Conservation (phyloP, 805 yeast genomes). For the Lachancea quebecensis region DNA sequence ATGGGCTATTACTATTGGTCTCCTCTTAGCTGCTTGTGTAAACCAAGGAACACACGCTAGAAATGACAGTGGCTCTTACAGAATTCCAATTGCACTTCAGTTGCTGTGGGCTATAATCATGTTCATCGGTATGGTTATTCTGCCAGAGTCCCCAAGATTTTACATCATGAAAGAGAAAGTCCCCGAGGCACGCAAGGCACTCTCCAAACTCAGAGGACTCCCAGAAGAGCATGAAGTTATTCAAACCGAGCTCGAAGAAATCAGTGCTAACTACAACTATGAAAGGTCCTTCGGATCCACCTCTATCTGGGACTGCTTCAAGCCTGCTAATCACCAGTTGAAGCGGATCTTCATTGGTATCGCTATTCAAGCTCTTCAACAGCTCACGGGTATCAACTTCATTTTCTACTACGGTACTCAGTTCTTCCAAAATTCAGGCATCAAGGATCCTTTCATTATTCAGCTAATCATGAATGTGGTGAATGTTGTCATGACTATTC, state of each 20-base stretch:
- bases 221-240: constrained; percentile 47
- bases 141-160: constrained; percentile 75
- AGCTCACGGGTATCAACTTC: constrained; percentile 61
- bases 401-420: constrained; percentile 64
- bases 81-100: constrained; percentile 61
- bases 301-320: constrained; percentile 56
- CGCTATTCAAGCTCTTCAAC: constrained; percentile 58
- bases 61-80: constrained; percentile 29
- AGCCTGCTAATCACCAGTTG: constrained; percentile 46
- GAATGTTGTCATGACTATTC: constrained; percentile 52
- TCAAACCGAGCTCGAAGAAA: constrained; percentile 49
- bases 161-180: constrained; percentile 47
- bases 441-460: constrained; percentile 52
- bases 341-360: constrained; percentile 45
- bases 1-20: constrained; percentile 66
- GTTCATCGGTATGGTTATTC: constrained; percentile 38
- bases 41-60: constrained; percentile 59
- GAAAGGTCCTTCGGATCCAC: constrained; percentile 60
- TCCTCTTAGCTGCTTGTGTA: constrained; percentile 55
- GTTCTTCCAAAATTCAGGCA: constrained; percentile 55
- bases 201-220: constrained; percentile 53
- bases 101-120: constrained; percentile 42
- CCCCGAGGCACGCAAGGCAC: constrained; percentile 56
- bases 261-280: constrained; percentile 54
- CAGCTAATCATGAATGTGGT: constrained; percentile 55